Conservation (phyloP, 2,329 filamentous ascomycete species). For the Claviceps maximensis region DNA sequence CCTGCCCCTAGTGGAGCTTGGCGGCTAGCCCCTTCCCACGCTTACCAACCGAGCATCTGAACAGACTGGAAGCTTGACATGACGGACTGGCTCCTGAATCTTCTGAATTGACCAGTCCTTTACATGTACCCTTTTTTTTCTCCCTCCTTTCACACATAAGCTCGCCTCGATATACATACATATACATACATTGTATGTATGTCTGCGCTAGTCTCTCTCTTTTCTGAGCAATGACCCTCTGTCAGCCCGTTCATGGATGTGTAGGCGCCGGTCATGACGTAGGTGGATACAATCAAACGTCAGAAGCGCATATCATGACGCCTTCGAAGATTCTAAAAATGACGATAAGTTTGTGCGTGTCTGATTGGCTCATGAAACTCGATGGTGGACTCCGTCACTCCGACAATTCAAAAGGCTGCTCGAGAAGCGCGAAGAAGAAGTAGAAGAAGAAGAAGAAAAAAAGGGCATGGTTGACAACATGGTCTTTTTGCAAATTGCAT, state of each 20-base stretch:
- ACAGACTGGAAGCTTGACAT: not conserved
- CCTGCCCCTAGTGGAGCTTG: not conserved
- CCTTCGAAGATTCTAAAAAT: not conserved
- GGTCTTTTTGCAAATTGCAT: not conserved
- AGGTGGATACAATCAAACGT: not conserved
- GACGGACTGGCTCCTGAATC: no score
- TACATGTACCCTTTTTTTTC: no score
- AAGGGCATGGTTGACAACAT: not conserved
- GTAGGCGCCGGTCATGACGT: not conserved
- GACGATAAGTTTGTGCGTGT: not conserved
- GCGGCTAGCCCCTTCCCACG: not conserved
- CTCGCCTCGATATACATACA: no score
- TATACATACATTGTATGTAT: no score
- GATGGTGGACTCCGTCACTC: not conserved
- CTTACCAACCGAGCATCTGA: not conserved
- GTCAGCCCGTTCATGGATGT: not conserved
- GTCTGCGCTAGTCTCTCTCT: no score
- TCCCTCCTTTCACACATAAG: no score
- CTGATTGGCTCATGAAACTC: not conserved
- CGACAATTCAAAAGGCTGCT: not conserved
- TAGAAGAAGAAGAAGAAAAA: not conserved
- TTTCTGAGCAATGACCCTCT: no score
- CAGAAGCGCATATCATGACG: not conserved
- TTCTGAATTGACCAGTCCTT: not conserved
- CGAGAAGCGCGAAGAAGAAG: constrained; percentile 5